Base-by-base conservation (phyloP, 202 grass and related monocot genomes). In the Miscanthus sacchariflorus region DNA sequence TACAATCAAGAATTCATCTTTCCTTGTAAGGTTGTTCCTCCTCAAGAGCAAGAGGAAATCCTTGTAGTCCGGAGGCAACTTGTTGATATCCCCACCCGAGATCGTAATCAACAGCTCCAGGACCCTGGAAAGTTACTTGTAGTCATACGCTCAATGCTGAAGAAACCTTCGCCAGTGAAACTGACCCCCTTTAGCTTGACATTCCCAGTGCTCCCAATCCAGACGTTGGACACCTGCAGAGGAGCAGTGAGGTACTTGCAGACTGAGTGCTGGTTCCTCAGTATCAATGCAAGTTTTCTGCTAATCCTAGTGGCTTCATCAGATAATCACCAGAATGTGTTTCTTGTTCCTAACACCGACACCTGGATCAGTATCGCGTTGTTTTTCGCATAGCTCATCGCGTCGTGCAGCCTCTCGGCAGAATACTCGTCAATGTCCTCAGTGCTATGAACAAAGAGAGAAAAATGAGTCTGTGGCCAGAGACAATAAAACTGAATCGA, bases 1-100 rank as follows among this genome's bases (percentile, higher is more conserved):
- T 15, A 73, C 81, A 59, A 83, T 83, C n/a, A 83, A 59, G 68
- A 83, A 83, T 59, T 83, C 68, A 43, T 83, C 81, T 18, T 72
- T 2, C 81, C 71, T 12, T 12, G 49, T 72, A 25, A 82, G 21
- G n/a, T 1, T 43, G 4, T 56, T 2, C 0, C n/a, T 83, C 33
- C 17, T 0, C 35, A 83, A 19, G n/a, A 83, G 49, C 13, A 1
- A 5, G 7, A 83, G 68, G 48, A 83, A 83, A 8, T 72, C 35
- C 33, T 3, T 59, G 30, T 83, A 83, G 28, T 83, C 81, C 0
- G 49, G 68, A 72, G 81, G 81, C 48, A 83, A 43, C 2, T 72
- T 59, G 49, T 5, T 19, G 81, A 72, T 28, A 72, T 59, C 49
- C 35, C 68, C 68, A 72, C 81, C 48, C 1, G 79, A 82, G 65